These are phyloP conservation scores for Fusarium sp. DNA, from an alignment of 2,329 filamentous ascomycete genomes.

Conservation along the genomic window DNA sequence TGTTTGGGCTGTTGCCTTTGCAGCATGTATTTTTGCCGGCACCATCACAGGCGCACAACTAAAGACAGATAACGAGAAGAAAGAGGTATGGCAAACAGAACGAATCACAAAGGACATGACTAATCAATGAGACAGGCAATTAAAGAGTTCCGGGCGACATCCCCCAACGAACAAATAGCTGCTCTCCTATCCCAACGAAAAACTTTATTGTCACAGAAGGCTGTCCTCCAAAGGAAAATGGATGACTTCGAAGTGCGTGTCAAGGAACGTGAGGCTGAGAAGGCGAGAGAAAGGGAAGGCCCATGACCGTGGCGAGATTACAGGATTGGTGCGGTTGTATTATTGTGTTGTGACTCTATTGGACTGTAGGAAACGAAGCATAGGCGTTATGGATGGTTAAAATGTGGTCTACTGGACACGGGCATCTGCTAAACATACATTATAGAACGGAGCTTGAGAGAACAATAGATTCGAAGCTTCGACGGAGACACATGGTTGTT, in stretches of 20 bases:
- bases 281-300: constrained; percentile 28
- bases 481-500: neutral
- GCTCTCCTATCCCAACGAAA: constrained; percentile 54
- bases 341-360: constrained; percentile 21
- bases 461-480: neutral
- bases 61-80: constrained; percentile 57
- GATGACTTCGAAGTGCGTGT: constrained; percentile 51
- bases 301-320: neutral
- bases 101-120: neutral
- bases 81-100: constrained; percentile 45
- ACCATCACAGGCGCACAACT: constrained; percentile 58
- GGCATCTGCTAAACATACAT: neutral
- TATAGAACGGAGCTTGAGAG: neutral
- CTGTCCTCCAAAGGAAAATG: constrained; percentile 53
- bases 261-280: constrained; percentile 47
- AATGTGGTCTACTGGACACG: neutral
- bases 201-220: constrained; percentile 49
- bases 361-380: neutral
- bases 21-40: constrained; percentile 57
- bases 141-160: constrained; percentile 49
- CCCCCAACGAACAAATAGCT: constrained; percentile 55
- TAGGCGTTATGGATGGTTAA: constrained; percentile 16
- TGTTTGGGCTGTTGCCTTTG: constrained; percentile 54
- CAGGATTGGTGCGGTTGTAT: neutral
- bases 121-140: constrained; percentile 41